These are phyloP conservation scores for Knufia petricola DNA, from an alignment of 2,329 filamentous ascomycete species.

Conservation along the genomic window DNA sequence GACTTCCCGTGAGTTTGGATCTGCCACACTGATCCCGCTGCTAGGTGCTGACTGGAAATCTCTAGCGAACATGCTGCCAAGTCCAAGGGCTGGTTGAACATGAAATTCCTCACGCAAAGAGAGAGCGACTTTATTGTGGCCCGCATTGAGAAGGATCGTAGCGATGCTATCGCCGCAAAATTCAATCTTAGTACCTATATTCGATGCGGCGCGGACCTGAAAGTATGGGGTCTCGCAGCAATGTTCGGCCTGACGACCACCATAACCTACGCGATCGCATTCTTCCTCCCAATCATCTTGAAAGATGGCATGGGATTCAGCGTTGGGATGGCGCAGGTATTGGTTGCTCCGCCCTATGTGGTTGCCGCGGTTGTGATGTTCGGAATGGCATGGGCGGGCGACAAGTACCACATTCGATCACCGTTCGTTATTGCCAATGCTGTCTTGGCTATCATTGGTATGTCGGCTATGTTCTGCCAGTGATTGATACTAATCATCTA, in stretches of 20 bases:
- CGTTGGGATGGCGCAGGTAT: constrained; percentile 56
- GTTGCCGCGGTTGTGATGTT: constrained; percentile 55
- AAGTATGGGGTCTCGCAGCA: constrained; percentile 43
- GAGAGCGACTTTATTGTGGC: no score
- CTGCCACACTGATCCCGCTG: not conserved
- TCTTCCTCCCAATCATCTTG: constrained; percentile 71
- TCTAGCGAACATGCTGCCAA: constrained; percentile 31
- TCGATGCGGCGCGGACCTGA: no score
- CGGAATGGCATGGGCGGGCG: constrained; percentile 51
- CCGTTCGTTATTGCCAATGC: constrained; percentile 58
- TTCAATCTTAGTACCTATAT: constrained; percentile 28
- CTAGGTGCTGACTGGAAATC: constrained; percentile 26
- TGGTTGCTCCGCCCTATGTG: constrained; percentile 60
- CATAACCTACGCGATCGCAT: constrained; percentile 66
- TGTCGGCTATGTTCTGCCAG: constrained; percentile 34
- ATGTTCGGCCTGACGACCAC: constrained; percentile 54
- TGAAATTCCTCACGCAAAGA: no score
- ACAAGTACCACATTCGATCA: constrained; percentile 57
- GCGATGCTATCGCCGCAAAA: no score
- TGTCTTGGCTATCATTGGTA: constrained; percentile 55
- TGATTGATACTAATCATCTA: not conserved
- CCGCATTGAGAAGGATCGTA: no score
- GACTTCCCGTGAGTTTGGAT: constrained; percentile 29
- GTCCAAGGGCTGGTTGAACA: no score
- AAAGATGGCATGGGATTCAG: constrained; percentile 52